Evolutionary conservation across 169 alveolate genomes (phyloP), one percentile per base, ranked within the genome.

Genomic region (Babesia sp.): DNA sequence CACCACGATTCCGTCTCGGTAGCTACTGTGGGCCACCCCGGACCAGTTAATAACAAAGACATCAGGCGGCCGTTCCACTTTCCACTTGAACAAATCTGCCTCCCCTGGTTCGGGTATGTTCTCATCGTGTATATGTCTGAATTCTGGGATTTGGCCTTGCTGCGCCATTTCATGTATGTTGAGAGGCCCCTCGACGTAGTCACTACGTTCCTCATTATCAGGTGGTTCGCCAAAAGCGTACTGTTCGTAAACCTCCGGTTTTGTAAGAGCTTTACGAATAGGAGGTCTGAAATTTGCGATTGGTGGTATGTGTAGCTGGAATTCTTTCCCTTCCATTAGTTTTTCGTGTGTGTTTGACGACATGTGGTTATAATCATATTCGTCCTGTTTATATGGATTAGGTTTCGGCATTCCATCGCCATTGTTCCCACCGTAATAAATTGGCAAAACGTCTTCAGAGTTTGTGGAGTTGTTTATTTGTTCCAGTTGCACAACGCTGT

Each of bases 301-400:
- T 8, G 88, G 88, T 22, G 88, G 88, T 11, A 80, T 54, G 50
- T 80, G 88, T 28, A 80, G 55, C 64, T 80, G 88, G 51, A 34
- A 80, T 22, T 71, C 83, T 6, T 48, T 28, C 45, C 61, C 71
- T 67, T 80, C 83, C 34, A 80, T 26, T 11, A 54, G 54, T 29
- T 39, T 24, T 9, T 68, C 51, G 45, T 80, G 81, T 24, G 56
- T 6, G 20, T 48, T 18, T 48, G 12, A 20, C 56, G 56, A 14
- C 20, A 48, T 6, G 20, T 14, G 18, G n/a, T n/a, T n/a, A n/a
- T n/a, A n/a, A n/a, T n/a, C n/a, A n/a, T n/a, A n/a, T n/a, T n/a
- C n/a, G n/a, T n/a, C n/a, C n/a, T n/a, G n/a, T n/a, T n/a, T n/a
- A n/a, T n/a, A n/a, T n/a, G n/a, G n/a, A n/a, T n/a, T n/a, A n/a